Evolutionary conservation across 1,284 basidiomycete species (phyloP), one percentile per base, ranked within the genome.

Genomic region (Apiotrichum siamense): DNA sequence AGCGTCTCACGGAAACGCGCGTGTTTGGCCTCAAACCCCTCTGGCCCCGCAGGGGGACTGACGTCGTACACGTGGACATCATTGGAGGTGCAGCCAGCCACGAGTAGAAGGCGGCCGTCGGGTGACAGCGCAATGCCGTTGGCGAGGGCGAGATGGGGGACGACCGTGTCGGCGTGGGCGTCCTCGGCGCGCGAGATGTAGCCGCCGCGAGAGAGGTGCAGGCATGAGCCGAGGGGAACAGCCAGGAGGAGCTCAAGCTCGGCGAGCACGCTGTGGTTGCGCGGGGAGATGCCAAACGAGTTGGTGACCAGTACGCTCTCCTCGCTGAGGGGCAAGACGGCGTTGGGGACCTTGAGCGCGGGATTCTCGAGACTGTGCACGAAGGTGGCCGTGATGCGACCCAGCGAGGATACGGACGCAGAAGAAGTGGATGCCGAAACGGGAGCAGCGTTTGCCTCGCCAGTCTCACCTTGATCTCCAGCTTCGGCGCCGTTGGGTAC

Each of bases 31-130:
- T 48, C 39, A 13, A 33, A 18, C 7, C 18, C 2, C 10, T 13
- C 4, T 15, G 21, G 18, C 17, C 41, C 6, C 2, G 21, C 3
- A 2, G 29, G 32, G 11, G 48, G 44, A 24, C 23, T 18, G n/a
- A 54, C 29, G 31, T 54, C 52, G 48, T 54, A 54, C 18, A 54
- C 36, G 40, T 49, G 47, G 12, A 54, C 35, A 9, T 50, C 40
- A 24, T 24, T 23, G 5, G 44, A 41, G 0, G 32, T 23, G 39
- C 48, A 39, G 4, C 40, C 48, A 2, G 44, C 48, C 1, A 40
- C 52, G 20, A 42, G 39, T 1, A 50, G 44, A 10, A 54, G 27
- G 20, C 40, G 24, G n/a, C 48, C 48, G 40, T 54, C 52, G 1
- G 35, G 15, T 13, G 21, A 26, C 7, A 48, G 29, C 7, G 36